phyloP scores from a whole-genome alignment of 23 red algal genomes.

The Gracilaria gracilis region DNA sequence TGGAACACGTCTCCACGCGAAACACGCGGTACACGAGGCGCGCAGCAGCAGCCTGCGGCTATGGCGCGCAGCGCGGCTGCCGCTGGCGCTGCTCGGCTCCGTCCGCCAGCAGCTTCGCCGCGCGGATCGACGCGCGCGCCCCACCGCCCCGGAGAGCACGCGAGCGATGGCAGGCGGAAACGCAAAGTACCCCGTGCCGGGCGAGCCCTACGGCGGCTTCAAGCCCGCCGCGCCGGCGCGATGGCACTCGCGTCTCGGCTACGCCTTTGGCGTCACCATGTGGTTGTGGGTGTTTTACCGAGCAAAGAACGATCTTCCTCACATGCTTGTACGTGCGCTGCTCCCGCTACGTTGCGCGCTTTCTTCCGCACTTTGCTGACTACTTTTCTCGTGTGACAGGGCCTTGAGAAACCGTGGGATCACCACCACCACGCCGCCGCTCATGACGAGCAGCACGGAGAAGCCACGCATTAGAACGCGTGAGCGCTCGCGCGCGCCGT shows the following conservation, averaged over 20 bases:
- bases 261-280: conserved; percentile 72
- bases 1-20: too few species aligned
- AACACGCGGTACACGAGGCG: too few species aligned
- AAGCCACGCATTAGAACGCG: not conserved
- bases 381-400: conserved; percentile 31
- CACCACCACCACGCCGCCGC: conserved; percentile 36
- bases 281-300: conserved; percentile 89
- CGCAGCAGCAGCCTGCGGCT: too few species aligned
- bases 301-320: conserved; percentile 80
- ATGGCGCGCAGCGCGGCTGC: too few species aligned
- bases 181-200: conserved; percentile 50
- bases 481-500: too few species aligned
- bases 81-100: too few species aligned
- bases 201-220: conserved; percentile 72
- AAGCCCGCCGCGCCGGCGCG: conserved; percentile 41
- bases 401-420: conserved; percentile 69
- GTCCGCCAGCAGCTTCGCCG: too few species aligned
- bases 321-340: conserved; percentile 77
- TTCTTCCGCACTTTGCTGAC: too few species aligned
- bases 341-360: too few species aligned
- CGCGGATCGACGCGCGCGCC: too few species aligned
- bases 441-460: conserved; percentile 2
- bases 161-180: conserved; percentile 24
- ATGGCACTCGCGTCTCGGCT: conserved; percentile 65
- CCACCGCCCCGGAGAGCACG: not conserved